Conservation (phyloP, 148 eudicot species). For the Vaccinium myrtillus region DNA sequence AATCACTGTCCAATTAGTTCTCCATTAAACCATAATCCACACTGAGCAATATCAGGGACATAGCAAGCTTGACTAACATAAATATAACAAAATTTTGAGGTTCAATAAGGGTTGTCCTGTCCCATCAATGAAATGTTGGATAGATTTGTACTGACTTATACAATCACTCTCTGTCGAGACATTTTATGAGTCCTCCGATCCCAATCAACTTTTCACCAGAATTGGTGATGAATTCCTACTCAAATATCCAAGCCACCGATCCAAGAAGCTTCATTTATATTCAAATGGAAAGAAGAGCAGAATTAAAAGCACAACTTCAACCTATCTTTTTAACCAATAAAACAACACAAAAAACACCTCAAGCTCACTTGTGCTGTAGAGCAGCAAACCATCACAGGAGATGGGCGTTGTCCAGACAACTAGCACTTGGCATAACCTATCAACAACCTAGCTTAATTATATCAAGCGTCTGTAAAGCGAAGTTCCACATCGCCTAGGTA, state of each 20-base stretch:
- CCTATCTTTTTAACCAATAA: neutral
- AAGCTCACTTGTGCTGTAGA: neutral
- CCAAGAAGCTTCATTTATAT: neutral
- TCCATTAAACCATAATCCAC: neutral
- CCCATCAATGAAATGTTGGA: neutral
- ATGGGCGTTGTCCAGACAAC: neutral
- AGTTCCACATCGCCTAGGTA: too few relatives aligned
- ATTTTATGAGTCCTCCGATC: neutral
- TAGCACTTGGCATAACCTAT: neutral
- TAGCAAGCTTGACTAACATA: neutral
- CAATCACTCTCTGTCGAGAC: neutral
- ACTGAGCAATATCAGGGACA: neutral
- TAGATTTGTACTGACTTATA: neutral
- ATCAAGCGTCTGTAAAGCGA: neutral
- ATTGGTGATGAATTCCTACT: too few relatives aligned
- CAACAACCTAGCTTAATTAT: neutral
- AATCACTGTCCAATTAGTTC: neutral
- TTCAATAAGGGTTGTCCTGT: neutral
- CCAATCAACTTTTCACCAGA: neutral
- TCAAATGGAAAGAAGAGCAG: neutral
- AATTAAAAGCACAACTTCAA: neutral
- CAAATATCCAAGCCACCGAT: neutral
- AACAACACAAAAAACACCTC: neutral
- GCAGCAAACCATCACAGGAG: neutral
- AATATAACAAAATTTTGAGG: neutral